A percentile compares a stretch with the other conserved stretches of the same genome.
Conservation (phyloP, 768 basidiomycete genomes). For the Pholiota molesta region DNA sequence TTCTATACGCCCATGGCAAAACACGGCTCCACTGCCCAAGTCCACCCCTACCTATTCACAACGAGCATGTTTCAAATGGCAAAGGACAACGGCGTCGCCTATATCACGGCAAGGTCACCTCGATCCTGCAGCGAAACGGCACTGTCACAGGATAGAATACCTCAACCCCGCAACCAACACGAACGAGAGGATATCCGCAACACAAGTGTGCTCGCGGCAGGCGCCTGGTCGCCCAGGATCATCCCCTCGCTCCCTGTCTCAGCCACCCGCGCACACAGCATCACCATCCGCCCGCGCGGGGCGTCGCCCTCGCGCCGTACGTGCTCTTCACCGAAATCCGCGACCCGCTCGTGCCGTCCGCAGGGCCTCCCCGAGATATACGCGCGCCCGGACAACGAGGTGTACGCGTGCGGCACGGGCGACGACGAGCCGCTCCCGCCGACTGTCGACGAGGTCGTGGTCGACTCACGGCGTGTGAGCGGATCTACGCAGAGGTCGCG, state of each 20-base stretch:
- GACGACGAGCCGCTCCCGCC: constrained; percentile 72
- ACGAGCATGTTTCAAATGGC: constrained; percentile 72
- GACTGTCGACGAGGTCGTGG: constrained; percentile 71
- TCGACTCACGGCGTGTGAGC: constrained; percentile 60
- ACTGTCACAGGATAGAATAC: constrained; percentile 55
- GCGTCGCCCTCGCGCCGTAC: constrained; percentile 63
- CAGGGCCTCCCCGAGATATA: constrained; percentile 65
- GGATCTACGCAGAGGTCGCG: constrained; percentile 55
- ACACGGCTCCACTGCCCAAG: constrained; percentile 67
- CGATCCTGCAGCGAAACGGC: constrained; percentile 41
- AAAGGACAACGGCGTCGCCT: constrained; percentile 49
- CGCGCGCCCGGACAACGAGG: constrained; percentile 67
- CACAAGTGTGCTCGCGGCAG: constrained; percentile 81
- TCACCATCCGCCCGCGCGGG: constrained; percentile 57
- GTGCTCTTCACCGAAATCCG: constrained; percentile 83
- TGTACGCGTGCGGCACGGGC: constrained; percentile 80
- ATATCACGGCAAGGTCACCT: constrained; percentile 50
- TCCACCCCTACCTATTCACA: constrained; percentile 78
- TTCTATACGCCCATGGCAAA: constrained; percentile 64
- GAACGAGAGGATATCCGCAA: constrained; percentile 50
- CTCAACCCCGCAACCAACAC: constrained; percentile 28
- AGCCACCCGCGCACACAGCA: constrained; percentile 74
- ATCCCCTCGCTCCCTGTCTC: constrained; percentile 57
- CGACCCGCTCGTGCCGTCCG: constrained; percentile 24
- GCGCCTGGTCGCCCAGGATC: constrained; percentile 80